These are phyloP conservation scores for Monotropa hypopitys DNA, from an alignment of 179 eudicot species.

Conservation along the genomic window DNA sequence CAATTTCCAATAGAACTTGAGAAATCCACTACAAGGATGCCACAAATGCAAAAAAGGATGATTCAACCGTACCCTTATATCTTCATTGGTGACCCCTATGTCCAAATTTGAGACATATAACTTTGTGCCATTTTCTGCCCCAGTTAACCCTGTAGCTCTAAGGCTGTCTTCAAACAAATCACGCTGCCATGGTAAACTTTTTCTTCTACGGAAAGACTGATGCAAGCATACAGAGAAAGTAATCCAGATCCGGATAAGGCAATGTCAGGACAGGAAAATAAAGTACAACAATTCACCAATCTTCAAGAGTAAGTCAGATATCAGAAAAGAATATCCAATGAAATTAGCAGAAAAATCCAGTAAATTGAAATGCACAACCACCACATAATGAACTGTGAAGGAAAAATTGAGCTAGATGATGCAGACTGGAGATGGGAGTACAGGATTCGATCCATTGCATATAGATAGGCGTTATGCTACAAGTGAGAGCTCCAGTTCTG, in stretches of 20 bases:
- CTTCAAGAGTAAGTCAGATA: conserved; percentile 32
- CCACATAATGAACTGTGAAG: conserved; percentile 25
- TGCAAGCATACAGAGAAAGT: conserved; percentile 42
- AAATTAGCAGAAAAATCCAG: conserved; percentile 26
- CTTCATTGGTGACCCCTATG: conserved; percentile 69
- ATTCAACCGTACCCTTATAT: conserved; percentile 75
- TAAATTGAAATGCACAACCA: conserved; percentile 27
- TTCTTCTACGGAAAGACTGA: conserved; percentile 80
- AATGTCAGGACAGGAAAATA: conserved; percentile 48
- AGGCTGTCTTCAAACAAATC: conserved; percentile 85
- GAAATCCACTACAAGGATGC: conserved; percentile 24
- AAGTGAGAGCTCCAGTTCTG: conserved; percentile 31
- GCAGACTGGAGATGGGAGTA: conserved; percentile 20
- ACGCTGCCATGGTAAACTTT: conserved; percentile 65
- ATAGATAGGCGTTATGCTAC: conserved; percentile 21
- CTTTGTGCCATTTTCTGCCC: conserved; percentile 58
- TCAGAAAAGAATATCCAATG: conserved; percentile 30
- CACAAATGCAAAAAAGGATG: conserved; percentile 19
- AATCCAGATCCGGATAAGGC: conserved; percentile 40
- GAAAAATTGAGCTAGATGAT: conserved; percentile 18
- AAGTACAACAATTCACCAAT: conserved; percentile 31
- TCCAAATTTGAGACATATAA: conserved; percentile 73
- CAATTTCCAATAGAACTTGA: conserved; percentile 27
- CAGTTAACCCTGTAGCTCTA: conserved; percentile 63
- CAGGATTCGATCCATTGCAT: conserved; percentile 28